These are phyloP conservation scores for Fraxinus quadrangulata DNA, from an alignment of 257 asterid species.

Conservation along the genomic window DNA sequence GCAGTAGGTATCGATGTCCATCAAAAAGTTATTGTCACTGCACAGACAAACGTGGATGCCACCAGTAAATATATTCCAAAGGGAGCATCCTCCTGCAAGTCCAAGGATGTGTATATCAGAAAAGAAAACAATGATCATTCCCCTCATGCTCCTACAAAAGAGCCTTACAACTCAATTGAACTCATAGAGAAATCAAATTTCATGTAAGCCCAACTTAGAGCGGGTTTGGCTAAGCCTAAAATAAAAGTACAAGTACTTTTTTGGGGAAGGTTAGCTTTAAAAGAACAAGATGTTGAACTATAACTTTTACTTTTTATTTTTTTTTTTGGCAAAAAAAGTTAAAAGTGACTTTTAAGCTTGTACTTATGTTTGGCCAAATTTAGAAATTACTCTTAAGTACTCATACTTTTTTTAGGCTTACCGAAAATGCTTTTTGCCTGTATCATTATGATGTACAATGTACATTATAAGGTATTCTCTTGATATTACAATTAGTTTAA, in stretches of 20 bases:
- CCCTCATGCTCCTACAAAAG: slow-evolving; percentile 42
- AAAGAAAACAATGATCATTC: slow-evolving; percentile 36
- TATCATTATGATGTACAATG: not conserved
- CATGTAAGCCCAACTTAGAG: slow-evolving; percentile 50
- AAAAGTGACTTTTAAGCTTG: too few relatives aligned
- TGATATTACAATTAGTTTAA: not conserved
- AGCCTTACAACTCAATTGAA: slow-evolving; percentile 34
- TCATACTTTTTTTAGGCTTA: not conserved
- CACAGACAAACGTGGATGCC: slow-evolving; percentile 39
- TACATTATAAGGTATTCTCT: not conserved
- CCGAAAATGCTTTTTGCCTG: not conserved
- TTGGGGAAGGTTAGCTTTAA: not conserved
- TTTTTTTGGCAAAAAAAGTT: not conserved
- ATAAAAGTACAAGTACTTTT: not conserved
- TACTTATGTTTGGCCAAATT: not conserved
- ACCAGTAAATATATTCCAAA: slow-evolving; percentile 40
- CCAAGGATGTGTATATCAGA: slow-evolving; percentile 44
- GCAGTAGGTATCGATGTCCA: slow-evolving; percentile 94
- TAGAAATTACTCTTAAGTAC: not conserved
- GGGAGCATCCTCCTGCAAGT: slow-evolving; percentile 39
- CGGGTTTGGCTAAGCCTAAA: not conserved
- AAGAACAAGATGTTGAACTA: not conserved
- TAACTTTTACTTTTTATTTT: not conserved
- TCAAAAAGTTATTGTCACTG: slow-evolving; percentile 62
- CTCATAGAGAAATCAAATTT: slow-evolving; percentile 44